Conservation (phyloP, 2,329 filamentous ascomycete species). For the Penicillium sp. region DNA sequence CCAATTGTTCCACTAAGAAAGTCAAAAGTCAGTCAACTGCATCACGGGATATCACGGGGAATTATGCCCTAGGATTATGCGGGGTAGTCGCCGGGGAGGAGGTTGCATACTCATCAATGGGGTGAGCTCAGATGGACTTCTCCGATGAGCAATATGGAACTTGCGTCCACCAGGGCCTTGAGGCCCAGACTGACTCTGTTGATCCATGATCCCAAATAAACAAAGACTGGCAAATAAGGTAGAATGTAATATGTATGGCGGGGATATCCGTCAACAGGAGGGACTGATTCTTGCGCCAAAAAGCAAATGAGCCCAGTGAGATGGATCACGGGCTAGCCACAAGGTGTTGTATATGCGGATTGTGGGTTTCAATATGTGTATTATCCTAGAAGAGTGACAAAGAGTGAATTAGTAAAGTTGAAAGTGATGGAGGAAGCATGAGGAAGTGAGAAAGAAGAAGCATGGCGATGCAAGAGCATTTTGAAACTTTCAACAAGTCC, state of each 20-base stretch:
- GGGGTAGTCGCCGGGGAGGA: background rate
- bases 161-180: conserved; percentile 78
- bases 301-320: conserved; percentile 27
- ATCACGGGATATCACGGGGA: no score
- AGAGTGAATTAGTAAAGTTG: conserved; percentile 21
- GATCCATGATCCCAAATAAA: conserved; percentile 55
- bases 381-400: conserved; percentile 17
- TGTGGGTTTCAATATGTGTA: conserved; percentile 22
- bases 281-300: conserved; percentile 26
- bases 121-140: conserved; percentile 94
- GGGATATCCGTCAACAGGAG: conserved; percentile 23
- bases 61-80: background rate
- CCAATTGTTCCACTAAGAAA: conserved; percentile 98
- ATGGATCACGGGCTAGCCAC: conserved; percentile 30
- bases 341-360: conserved; percentile 23
- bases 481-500: conserved; percentile 12
- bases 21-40: no score
- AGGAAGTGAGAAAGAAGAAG: conserved; percentile 5
- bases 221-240: conserved; percentile 21
- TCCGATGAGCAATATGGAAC: conserved; percentile 93
- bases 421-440: no score
- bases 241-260: conserved; percentile 19
- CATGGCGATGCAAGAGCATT: conserved; percentile 3
- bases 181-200: conserved; percentile 55
- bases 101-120: conserved; percentile 87